phyloP scores from a whole-genome alignment of 2,329 filamentous ascomycete species.

The Chrysoporthe deuterocubensis region DNA sequence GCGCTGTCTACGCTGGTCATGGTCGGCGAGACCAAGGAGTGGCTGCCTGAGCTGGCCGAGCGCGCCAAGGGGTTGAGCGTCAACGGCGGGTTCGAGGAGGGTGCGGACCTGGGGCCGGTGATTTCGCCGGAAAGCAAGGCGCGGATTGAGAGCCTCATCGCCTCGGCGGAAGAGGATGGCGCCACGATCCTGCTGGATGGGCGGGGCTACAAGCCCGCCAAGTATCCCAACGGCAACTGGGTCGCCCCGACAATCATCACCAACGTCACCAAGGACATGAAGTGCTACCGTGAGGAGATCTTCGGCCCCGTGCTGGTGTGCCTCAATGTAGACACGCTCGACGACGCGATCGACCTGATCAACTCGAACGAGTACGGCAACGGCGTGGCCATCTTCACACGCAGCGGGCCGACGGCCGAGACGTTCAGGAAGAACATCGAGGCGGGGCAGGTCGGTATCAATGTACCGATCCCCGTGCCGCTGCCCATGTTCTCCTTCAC shows the following conservation, averaged over 20 bases:
- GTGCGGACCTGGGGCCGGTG: conserved; percentile 80
- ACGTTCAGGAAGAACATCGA: conserved; percentile 81
- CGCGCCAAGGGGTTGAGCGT: conserved; percentile 73
- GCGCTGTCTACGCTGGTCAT: conserved; percentile 81
- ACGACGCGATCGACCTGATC: conserved; percentile 80
- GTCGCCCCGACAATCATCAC: conserved; percentile 82
- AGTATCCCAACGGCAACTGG: conserved; percentile 88
- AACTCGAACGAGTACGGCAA: conserved; percentile 88
- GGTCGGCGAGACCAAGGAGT: conserved; percentile 83
- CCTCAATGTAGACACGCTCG: conserved; percentile 76
- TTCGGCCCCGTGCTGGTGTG: conserved; percentile 85
- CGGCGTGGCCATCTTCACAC: conserved; percentile 83
- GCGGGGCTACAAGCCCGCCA: conserved; percentile 71
- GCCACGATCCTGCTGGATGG: conserved; percentile 84
- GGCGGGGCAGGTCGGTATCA: conserved; percentile 85
- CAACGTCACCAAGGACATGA: conserved; percentile 80
- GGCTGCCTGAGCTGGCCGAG: conserved; percentile 78
- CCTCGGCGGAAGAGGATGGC: conserved; percentile 77
- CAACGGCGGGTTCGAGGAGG: conserved; percentile 80
- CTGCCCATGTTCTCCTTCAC: conserved; percentile 75
- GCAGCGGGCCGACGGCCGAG: conserved; percentile 75
- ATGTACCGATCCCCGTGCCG: conserved; percentile 77
- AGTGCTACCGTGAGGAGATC: conserved; percentile 84
- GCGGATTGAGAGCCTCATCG: conserved; percentile 77
- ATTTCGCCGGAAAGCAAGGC: conserved; percentile 80